Evolutionary conservation across 192 early-diverging fungal genomes (phyloP).

Genomic region (Coemansia sp.): DNA sequence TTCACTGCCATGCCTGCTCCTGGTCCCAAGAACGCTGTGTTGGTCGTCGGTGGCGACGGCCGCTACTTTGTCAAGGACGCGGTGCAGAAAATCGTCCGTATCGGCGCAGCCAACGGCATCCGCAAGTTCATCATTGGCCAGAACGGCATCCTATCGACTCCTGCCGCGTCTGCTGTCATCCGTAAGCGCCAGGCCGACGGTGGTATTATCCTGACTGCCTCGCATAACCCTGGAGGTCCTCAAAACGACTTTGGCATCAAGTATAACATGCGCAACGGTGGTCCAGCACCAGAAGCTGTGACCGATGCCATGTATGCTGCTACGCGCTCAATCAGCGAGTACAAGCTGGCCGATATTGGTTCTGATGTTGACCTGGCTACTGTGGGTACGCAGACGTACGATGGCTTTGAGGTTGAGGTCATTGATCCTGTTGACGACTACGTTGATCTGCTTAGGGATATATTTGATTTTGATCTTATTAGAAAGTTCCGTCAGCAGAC

Average conservation of each 20-base stretch:
- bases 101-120: slow-evolving; percentile 86
- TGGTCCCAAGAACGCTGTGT: slow-evolving; percentile 72
- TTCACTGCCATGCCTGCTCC: slow-evolving; percentile 76
- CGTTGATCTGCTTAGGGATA: slow-evolving; percentile 76
- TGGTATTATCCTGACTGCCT: slow-evolving; percentile 96
- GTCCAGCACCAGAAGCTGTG: slow-evolving; percentile 93
- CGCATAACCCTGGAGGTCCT: slow-evolving; percentile 98
- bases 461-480: slow-evolving; percentile 93
- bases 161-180: slow-evolving; percentile 92
- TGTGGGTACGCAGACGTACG: slow-evolving; percentile 63
- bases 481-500: slow-evolving; percentile 69
- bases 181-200: slow-evolving; percentile 84
- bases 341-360: slow-evolving; percentile 55
- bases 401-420: slow-evolving; percentile 75
- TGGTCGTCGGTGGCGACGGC: slow-evolving; percentile 97
- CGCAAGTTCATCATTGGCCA: slow-evolving; percentile 86
- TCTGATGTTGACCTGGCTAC: slow-evolving; percentile 69
- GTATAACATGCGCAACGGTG: slow-evolving; percentile 96
- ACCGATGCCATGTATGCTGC: slow-evolving; percentile 90
- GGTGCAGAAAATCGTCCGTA: slow-evolving; percentile 82
- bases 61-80: slow-evolving; percentile 85
- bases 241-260: slow-evolving; percentile 99
- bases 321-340: slow-evolving; percentile 71
- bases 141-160: slow-evolving; percentile 92
- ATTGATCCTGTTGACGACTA: slow-evolving; percentile 91